Conservation (phyloP, 495 filamentous ascomycete species). For the Penicillium roqueforti region DNA sequence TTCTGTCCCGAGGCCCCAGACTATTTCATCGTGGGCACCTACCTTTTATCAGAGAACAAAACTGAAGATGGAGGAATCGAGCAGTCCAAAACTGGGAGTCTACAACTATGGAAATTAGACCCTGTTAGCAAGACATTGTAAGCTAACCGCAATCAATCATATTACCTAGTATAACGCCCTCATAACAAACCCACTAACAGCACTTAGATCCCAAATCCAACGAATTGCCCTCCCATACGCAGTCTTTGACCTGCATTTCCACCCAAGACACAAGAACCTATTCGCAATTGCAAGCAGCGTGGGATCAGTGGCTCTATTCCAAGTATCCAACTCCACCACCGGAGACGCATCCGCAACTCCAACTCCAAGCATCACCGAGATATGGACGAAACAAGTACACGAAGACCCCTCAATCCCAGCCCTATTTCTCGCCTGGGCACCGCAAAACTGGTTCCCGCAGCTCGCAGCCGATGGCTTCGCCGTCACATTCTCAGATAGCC, state of each 20-base stretch:
- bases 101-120: conserved; percentile 59
- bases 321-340: conserved; percentile 15
- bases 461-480: conserved; percentile 48
- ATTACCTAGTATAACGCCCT: background rate
- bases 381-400: conserved; percentile 37
- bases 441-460: conserved; percentile 37
- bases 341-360: conserved; percentile 4
- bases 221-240: conserved; percentile 59
- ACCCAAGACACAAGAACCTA: conserved; percentile 48
- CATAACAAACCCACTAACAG: background rate
- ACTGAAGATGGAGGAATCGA: conserved; percentile 27
- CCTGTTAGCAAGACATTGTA: conserved; percentile 48
- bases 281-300: conserved; percentile 72
- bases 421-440: conserved; percentile 69
- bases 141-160: conserved; percentile 14
- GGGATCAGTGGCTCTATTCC: conserved; percentile 63
- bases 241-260: conserved; percentile 83
- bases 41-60: conserved; percentile 59
- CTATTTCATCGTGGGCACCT: conserved; percentile 81
- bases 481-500: conserved; percentile 65
- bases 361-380: conserved; percentile 22
- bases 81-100: conserved; percentile 66
- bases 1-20: conserved; percentile 64
- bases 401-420: conserved; percentile 56
- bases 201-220: conserved; percentile 31